phyloP scores from a whole-genome alignment of 2,329 filamentous ascomycete species.

The Hypoxylon sp. region DNA sequence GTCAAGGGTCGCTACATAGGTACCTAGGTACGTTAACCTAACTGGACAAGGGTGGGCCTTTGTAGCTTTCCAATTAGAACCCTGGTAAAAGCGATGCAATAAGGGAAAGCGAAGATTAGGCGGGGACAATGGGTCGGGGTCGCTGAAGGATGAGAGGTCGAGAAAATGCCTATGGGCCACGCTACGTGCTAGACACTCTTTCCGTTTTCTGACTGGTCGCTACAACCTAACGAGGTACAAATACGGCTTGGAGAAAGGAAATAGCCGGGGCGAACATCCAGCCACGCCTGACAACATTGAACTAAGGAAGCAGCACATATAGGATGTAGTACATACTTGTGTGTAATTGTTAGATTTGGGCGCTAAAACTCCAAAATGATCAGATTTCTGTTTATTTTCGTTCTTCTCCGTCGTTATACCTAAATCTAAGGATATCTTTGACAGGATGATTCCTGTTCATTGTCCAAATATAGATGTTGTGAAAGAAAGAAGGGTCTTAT shows the following conservation, averaged over 20 bases:
- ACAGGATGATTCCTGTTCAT: constrained; percentile 7
- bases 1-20: constrained; percentile 36
- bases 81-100: constrained; percentile 40
- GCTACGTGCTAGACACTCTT: constrained; percentile 41
- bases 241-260: constrained; percentile 38
- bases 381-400: constrained; percentile 6
- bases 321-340: constrained; percentile 6
- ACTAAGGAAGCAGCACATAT: background rate
- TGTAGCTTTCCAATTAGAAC: constrained; percentile 42
- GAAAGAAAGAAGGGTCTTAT: constrained; percentile 26
- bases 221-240: constrained; percentile 17
- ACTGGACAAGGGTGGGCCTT: constrained; percentile 31
- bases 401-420: background rate
- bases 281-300: constrained; percentile 26
- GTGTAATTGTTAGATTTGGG: constrained; percentile 34
- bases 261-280: constrained; percentile 40
- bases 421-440: constrained; percentile 2
- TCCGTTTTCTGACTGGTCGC: constrained; percentile 39
- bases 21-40: constrained; percentile 30
- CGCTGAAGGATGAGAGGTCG: constrained; percentile 39
- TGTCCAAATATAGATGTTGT: constrained; percentile 22
- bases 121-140: constrained; percentile 40
- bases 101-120: constrained; percentile 45
- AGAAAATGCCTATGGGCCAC: constrained; percentile 32
- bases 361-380: constrained; percentile 33